Conservation (phyloP, 2,329 filamentous ascomycete genomes). For the Pseudogymnoascus pannorum region DNA sequence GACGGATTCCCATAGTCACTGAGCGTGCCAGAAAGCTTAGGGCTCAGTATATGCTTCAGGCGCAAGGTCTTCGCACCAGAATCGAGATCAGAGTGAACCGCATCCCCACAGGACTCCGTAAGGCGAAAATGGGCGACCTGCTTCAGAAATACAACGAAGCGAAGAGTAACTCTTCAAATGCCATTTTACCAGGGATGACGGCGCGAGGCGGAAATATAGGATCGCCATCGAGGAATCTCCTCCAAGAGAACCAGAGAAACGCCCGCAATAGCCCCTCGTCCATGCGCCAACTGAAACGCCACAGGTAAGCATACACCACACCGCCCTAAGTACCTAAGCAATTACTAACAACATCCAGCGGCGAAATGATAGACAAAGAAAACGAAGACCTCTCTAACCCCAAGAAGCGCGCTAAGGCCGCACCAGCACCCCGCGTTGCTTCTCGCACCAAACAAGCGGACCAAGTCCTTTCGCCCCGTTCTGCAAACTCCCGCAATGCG, state of each 20-base stretch:
- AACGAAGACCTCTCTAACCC: slow-evolving; percentile 60
- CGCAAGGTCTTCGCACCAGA: slow-evolving; percentile 74
- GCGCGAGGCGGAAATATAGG: slow-evolving; percentile 10
- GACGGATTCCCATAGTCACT: slow-evolving; percentile 52
- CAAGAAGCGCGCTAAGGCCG: slow-evolving; percentile 52
- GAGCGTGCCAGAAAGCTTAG: slow-evolving; percentile 81
- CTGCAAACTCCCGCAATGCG: slow-evolving; percentile 61
- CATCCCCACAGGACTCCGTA: slow-evolving; percentile 73
- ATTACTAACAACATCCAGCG: slow-evolving; percentile 38
- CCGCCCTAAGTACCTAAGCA: slow-evolving; percentile 14
- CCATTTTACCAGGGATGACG: slow-evolving; percentile 6
- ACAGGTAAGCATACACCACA: slow-evolving; percentile 39
- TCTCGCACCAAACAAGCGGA: slow-evolving; percentile 38
- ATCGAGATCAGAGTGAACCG: slow-evolving; percentile 92
- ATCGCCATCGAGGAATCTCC: slow-evolving; percentile 21
- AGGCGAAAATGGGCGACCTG: slow-evolving; percentile 75
- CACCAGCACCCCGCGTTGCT: slow-evolving; percentile 32
- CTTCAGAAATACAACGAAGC: slow-evolving; percentile 23
- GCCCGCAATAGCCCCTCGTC: slow-evolving; percentile 21
- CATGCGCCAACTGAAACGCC: slow-evolving; percentile 38
- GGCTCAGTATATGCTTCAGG: slow-evolving; percentile 82
- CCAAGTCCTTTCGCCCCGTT: slow-evolving; percentile 72
- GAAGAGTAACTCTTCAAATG: slow-evolving; percentile 13
- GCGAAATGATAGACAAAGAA: slow-evolving; percentile 68
- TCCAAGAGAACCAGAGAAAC: slow-evolving; percentile 20